Conservation (phyloP, 2,329 filamentous ascomycete species). For the Delphinella strobiligena region DNA sequence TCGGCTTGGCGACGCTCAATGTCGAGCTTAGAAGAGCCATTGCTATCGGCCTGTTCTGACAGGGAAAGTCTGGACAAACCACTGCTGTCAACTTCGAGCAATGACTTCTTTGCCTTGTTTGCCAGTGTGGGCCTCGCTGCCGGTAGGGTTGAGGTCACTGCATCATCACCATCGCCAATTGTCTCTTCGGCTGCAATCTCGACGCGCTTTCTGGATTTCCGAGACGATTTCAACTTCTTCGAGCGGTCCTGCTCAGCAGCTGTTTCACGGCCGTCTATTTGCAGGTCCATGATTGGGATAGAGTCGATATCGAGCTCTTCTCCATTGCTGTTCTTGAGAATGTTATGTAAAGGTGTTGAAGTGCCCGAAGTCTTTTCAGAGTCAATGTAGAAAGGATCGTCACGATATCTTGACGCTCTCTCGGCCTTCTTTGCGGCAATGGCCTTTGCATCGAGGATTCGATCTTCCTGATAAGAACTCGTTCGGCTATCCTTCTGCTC, state of each 20-base stretch:
- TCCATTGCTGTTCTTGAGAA: constrained; percentile 54
- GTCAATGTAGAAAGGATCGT: constrained; percentile 91
- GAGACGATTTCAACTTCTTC: constrained; percentile 7
- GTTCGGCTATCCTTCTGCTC: constrained; percentile 24
- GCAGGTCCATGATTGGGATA: constrained; percentile 90
- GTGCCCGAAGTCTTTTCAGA: constrained; percentile 39
- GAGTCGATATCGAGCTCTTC: constrained; percentile 80
- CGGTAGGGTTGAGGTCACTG: constrained; percentile 2
- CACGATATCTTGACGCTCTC: constrained; percentile 67
- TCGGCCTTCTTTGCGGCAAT: constrained; percentile 64
- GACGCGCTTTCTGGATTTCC: constrained; percentile 24
- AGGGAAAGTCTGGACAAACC: constrained; percentile 63
- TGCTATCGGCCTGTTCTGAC: constrained; percentile 33
- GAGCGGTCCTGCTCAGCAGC: constrained; percentile 7
- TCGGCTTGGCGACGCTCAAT: constrained; percentile 59
- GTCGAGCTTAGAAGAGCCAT: constrained; percentile 32
- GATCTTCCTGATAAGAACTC: constrained; percentile 32
- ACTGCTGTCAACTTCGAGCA: constrained; percentile 81
- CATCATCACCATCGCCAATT: constrained; percentile 23
- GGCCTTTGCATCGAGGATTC: constrained; percentile 58
- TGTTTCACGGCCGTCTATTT: constrained; percentile 43
- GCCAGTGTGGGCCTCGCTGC: constrained; percentile 17
- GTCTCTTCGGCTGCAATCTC: constrained; percentile 38
- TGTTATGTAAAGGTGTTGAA: constrained; percentile 68
- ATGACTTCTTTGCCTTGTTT: constrained; percentile 42